phyloP scores from a whole-genome alignment of 2,329 filamentous ascomycete species.

The Daldinia eschscholtzii region DNA sequence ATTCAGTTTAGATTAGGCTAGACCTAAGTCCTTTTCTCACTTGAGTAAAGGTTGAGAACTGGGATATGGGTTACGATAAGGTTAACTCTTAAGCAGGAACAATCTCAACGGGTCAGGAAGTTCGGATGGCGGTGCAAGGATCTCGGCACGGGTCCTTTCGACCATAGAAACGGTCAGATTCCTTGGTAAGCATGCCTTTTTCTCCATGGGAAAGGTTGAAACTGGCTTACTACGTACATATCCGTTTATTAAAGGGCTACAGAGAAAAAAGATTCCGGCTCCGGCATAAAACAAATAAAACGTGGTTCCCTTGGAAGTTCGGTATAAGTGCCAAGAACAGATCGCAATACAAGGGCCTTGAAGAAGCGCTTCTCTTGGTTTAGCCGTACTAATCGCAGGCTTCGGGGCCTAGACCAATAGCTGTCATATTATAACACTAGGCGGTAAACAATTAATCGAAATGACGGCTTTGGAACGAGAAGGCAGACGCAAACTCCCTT shows the following conservation, averaged over 20 bases:
- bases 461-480: not conserved
- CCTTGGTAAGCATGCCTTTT: constrained; percentile 22
- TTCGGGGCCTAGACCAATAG: constrained; percentile 30
- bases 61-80: constrained; percentile 31
- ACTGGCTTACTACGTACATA: not conserved
- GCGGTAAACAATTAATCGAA: constrained; percentile 6
- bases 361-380: constrained; percentile 18
- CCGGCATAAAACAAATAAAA: constrained; percentile 38
- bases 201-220: not conserved
- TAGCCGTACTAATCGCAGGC: constrained; percentile 6
- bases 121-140: constrained; percentile 38
- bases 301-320: constrained; percentile 31
- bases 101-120: constrained; percentile 31
- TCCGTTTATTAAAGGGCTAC: constrained; percentile 25
- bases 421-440: constrained; percentile 24
- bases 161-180: constrained; percentile 35
- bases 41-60: constrained; percentile 22
- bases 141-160: constrained; percentile 26
- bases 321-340: constrained; percentile 32
- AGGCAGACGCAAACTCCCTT: not conserved
- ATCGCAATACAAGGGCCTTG: constrained; percentile 22
- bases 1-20: constrained; percentile 18
- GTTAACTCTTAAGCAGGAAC: constrained; percentile 39
- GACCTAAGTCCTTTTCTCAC: constrained; percentile 7
- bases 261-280: constrained; percentile 31